These are phyloP conservation scores for Kuraishia piskuri DNA, from an alignment of 805 yeast species.

Conservation along the genomic window DNA sequence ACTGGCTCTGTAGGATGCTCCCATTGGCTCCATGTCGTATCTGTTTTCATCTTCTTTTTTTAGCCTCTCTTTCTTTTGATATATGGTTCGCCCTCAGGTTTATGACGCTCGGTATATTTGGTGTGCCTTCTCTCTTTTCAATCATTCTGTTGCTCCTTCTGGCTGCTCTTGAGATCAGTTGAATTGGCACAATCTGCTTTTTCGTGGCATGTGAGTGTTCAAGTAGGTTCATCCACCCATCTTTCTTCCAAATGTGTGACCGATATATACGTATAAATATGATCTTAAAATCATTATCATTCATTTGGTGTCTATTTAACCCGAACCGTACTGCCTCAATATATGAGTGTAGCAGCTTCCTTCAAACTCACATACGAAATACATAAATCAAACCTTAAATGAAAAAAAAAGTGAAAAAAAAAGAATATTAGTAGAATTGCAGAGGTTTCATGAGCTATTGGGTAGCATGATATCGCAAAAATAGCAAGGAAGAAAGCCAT, in stretches of 20 bases:
- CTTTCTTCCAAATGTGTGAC: neutral
- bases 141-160: neutral
- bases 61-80: neutral
- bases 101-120: too few relatives aligned
- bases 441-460: neutral
- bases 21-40: too few relatives aligned
- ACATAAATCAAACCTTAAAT: too few relatives aligned
- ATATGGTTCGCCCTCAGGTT: neutral
- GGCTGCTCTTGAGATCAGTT: neutral
- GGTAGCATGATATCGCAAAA: neutral
- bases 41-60: neutral
- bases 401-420: too few relatives aligned
- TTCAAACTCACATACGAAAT: too few relatives aligned
- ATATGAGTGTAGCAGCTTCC: too few relatives aligned
- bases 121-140: neutral
- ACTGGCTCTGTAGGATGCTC: too few relatives aligned
- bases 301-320: neutral
- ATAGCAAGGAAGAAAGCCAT: neutral
- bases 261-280: too few relatives aligned
- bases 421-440: too few relatives aligned
- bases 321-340: too few relatives aligned
- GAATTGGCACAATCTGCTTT: neutral
- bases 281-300: neutral
- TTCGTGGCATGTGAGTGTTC: neutral
- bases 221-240: neutral